Base-by-base conservation (phyloP, 2,329 filamentous ascomycete genomes). In the Diaporthe sp. region DNA sequence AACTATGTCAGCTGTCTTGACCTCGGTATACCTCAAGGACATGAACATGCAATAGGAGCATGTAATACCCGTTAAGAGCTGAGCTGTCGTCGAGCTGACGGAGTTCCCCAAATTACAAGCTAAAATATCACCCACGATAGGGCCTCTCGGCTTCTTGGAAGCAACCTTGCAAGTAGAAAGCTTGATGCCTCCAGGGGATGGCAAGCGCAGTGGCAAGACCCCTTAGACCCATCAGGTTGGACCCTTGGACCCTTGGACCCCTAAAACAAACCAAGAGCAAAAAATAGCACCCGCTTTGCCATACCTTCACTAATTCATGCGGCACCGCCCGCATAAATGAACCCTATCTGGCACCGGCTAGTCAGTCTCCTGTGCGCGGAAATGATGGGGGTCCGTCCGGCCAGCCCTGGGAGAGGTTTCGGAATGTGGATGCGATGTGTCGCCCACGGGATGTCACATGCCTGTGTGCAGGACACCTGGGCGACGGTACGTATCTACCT, bases 161-260 rank as follows among this genome's bases (percentile, higher is more conserved):
- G 7, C 37, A 25, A 25, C n/a, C n/a, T n/a, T n/a, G n/a, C n/a
- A n/a, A n/a, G 47, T 25, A 51, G 10, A 51, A 25, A 37, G 10
- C 37, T 37, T 5, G 6, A 37, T 12, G 15, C 10, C n/a, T 25
- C 47, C 47, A 51, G 25, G 25, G n/a, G 25, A 27, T 13, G n/a
- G 47, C 3, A 51, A n/a, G 4, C 17, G 17, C 25, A 50, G 13
- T n/a, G 44, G 44, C 44, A 13, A 27, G 4, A 51, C 13, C 47
- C 47, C 47, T 27, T n/a, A 12, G 25, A 25, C 44, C 22, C 3
- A 10, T 50, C 44, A 12, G 12, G 10, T 50, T 27, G 32, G 47
- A 30, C 44, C 63, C 32, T 7, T 53, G 15, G 63, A 68, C 63
- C 47, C 63, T 68, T 68, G 63, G 63, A 68, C 63, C 63, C 63